phyloP scores from a whole-genome alignment of 1,284 basidiomycete species.

The Cryptococcus sp. region DNA sequence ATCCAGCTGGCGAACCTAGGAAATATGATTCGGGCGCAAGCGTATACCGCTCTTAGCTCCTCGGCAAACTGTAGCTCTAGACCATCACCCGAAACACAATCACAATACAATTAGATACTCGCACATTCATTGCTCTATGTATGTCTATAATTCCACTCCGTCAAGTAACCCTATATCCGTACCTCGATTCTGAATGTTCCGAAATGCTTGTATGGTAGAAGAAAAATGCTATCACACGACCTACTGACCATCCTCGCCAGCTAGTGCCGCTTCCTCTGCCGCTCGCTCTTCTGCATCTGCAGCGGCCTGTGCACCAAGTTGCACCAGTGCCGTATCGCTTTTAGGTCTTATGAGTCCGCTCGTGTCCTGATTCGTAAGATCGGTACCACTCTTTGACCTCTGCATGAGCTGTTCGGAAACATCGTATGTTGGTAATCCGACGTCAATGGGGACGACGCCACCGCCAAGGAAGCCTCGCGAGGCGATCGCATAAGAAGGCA shows the following conservation, averaged over 20 bases:
- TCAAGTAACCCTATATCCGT: too few relatives aligned
- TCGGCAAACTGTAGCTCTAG: too few relatives aligned
- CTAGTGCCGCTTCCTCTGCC: conserved; percentile 8
- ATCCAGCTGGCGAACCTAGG: conserved; percentile 34
- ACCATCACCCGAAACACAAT: too few relatives aligned
- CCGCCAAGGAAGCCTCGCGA: conserved; percentile 77
- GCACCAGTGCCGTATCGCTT: conserved; percentile 39
- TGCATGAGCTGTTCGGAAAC: conserved; percentile 56
- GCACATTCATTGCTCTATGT: too few relatives aligned
- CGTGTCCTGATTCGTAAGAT: conserved; percentile 7
- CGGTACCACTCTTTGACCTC: conserved; percentile 32
- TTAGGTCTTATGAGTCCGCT: conserved; percentile 23
- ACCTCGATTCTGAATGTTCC: too few relatives aligned
- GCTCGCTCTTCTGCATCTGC: conserved; percentile 32
- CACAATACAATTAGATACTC: too few relatives aligned
- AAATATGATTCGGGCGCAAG: conserved; percentile 37
- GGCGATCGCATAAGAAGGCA: conserved; percentile 77
- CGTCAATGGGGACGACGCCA: conserved; percentile 78
- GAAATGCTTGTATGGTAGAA: too few relatives aligned
- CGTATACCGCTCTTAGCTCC: conserved; percentile 3
- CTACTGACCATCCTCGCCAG: too few relatives aligned
- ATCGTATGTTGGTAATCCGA: conserved; percentile 78
- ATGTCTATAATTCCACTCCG: too few relatives aligned
- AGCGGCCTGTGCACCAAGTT: conserved; percentile 25
- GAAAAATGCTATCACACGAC: too few relatives aligned